Evolutionary conservation across 179 eudicot species (phyloP), one percentile per base, ranked within the genome.

Genomic region (Spergularia azorica): DNA sequence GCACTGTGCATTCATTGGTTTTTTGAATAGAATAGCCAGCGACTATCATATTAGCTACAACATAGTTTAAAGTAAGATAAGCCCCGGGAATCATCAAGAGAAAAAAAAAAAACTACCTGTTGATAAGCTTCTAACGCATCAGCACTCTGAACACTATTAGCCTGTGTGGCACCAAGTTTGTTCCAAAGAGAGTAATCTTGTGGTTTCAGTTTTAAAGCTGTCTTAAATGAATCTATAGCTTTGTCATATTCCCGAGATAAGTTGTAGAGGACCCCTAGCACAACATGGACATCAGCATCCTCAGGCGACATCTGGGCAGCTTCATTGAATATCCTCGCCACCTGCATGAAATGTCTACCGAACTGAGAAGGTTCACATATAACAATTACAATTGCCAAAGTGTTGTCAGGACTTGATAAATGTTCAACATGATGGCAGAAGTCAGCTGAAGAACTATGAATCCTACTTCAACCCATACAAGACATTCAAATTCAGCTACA

Each of bases 121-220:
- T 95, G 97, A 84, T 95, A 95, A 76, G 99, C 97, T 55, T 73
- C 71, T 79, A 95, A 91, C 63, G 99, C 99, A 80, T 95, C 97
- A 78, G 93, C 89, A 82, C 99, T 93, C 86, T 91, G 99, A 72
- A 93, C 85, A 79, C 97, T 95, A 76, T 95, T 95, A 59, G 98
- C 98, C 83, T 95, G 98, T 68, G 98, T 95, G 60, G 98, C 98
- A 80, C 97, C 98, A 78, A 95, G 97, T 87, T 95, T 95, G 84
- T 95, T 95, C 98, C 98, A 95, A 54, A 95, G 95, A 61, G 98
- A 95, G 80, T 95, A 95, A 83, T 95, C 99, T 67, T 83, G 89
- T 26, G 99, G 99, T 84, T 88, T 95, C 78, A 95, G 90, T 76
- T 84, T 84, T 73, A 95, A 73, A 75, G 99, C 97, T 75, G 89